These are phyloP conservation scores for Phytophthora agathidicida DNA, from an alignment of 352 stramenopile genomes.

Conservation along the genomic window DNA sequence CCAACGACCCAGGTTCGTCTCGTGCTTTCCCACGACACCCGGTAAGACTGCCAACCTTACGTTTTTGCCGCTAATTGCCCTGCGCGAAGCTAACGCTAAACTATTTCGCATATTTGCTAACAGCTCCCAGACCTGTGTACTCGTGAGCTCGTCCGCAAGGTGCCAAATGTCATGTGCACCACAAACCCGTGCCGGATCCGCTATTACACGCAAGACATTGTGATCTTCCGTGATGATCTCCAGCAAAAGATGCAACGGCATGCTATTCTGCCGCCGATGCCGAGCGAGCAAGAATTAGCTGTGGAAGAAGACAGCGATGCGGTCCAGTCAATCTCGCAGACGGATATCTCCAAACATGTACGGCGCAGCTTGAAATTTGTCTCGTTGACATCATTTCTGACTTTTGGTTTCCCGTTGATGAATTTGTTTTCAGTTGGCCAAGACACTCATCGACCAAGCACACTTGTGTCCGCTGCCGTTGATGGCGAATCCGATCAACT, in stretches of 20 bases:
- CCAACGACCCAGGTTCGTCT: constrained; percentile 89
- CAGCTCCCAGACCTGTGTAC: constrained; percentile 78
- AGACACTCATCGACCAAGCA: constrained; percentile 93
- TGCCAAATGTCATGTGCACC: constrained; percentile 82
- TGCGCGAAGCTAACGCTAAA: constrained; percentile 3
- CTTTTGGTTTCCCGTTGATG: neutral
- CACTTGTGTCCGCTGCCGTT: constrained; percentile 92
- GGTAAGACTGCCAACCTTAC: constrained; percentile 33
- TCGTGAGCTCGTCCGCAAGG: constrained; percentile 63
- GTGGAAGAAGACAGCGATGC: constrained; percentile 28
- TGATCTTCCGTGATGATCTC: constrained; percentile 93
- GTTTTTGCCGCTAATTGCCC: neutral
- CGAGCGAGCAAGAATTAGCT: constrained; percentile 42
- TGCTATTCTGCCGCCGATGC: constrained; percentile 70
- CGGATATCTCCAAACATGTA: constrained; percentile 86
- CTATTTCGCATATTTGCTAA: neutral
- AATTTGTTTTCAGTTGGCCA: constrained; percentile 60
- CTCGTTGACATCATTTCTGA: constrained; percentile 6
- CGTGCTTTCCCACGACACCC: constrained; percentile 83
- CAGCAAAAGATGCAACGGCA: constrained; percentile 92
- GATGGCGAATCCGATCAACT: constrained; percentile 92
- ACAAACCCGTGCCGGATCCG: constrained; percentile 94
- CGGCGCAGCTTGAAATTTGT: constrained; percentile 3
- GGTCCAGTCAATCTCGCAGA: constrained; percentile 41
- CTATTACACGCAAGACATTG: constrained; percentile 93